Conservation (phyloP, 2,329 filamentous ascomycete species). For the Mycogone perniciosa region DNA sequence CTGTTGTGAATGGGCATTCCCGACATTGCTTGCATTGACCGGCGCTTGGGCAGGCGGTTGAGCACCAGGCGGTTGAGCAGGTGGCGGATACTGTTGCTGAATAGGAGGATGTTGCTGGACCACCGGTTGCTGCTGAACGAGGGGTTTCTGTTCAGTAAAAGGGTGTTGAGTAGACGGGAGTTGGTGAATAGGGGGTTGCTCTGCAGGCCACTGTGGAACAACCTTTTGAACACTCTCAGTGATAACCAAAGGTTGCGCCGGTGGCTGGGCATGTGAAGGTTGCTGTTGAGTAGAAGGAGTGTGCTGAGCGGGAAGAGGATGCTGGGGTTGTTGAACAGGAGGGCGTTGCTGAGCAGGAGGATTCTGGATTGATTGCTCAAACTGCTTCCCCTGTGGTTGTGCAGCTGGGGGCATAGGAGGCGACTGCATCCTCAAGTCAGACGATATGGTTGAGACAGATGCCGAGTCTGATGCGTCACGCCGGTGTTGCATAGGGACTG, state of each 20-base stretch:
- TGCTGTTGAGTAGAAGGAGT: no score
- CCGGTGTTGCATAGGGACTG: neutral
- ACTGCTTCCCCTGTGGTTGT: neutral
- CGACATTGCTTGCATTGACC: neutral
- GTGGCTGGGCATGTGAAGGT: no score
- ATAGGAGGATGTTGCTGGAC: no score
- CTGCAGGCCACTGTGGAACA: neutral
- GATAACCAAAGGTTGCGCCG: neutral
- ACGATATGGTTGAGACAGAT: slow-evolving; percentile 2
- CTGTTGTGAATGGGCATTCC: neutral
- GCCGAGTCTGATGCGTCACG: slow-evolving; percentile 1
- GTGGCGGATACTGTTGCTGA: no score
- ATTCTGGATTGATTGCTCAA: neutral
- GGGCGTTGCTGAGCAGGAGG: neutral
- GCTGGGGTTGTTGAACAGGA: neutral
- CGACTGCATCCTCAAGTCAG: neutral
- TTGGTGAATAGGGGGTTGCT: no score
- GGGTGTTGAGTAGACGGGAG: no score
- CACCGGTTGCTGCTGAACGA: no score
- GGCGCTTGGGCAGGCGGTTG: neutral
- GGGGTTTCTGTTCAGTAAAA: no score
- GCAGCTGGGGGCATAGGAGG: neutral
- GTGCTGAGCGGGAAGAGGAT: no score
- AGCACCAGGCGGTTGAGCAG: neutral
- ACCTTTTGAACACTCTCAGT: neutral